Conservation (phyloP, 352 stramenopile genomes). For the Globisporangium lucens region DNA sequence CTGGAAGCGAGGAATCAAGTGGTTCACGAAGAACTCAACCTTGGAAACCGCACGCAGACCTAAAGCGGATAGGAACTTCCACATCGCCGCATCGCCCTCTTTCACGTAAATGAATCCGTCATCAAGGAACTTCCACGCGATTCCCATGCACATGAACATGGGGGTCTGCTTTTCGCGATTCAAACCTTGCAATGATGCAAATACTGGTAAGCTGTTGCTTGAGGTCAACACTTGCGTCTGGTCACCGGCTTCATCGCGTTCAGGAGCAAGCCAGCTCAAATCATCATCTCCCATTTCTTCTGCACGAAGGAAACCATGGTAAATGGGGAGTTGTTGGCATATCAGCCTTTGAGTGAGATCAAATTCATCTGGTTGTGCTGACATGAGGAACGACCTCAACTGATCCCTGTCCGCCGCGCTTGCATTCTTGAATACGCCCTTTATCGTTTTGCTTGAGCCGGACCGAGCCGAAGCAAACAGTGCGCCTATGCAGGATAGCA, state of each 20-base stretch:
- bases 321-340: slow-evolving; percentile 49
- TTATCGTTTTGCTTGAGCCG: slow-evolving; percentile 10
- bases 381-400: slow-evolving; percentile 44
- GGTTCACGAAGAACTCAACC: slow-evolving; percentile 44
- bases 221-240: slow-evolving; percentile 1
- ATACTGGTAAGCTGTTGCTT: slow-evolving; percentile 22
- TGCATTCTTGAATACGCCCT: slow-evolving; percentile 22
- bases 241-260: slow-evolving; percentile 11
- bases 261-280: slow-evolving; percentile 22
- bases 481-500: slow-evolving; percentile 42
- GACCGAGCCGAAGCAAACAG: slow-evolving; percentile 4
- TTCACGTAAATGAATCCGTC: slow-evolving; percentile 47
- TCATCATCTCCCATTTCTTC: slow-evolving; percentile 17
- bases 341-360: slow-evolving; percentile 27
- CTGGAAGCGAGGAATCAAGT: slow-evolving; percentile 52
- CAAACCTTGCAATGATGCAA: slow-evolving; percentile 28
- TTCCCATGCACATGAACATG: slow-evolving; percentile 36
- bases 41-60: slow-evolving; percentile 38
- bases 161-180: slow-evolving; percentile 15
- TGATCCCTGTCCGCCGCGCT: slow-evolving; percentile 32
- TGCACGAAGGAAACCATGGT: slow-evolving; percentile 30
- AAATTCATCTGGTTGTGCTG: slow-evolving; percentile 34
- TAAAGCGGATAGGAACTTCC: slow-evolving; percentile 30
- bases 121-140: slow-evolving; percentile 44
- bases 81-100: slow-evolving; percentile 32